Evolutionary conservation across 805 yeast genomes (phyloP).

Genomic region (Millerozyma miso): DNA sequence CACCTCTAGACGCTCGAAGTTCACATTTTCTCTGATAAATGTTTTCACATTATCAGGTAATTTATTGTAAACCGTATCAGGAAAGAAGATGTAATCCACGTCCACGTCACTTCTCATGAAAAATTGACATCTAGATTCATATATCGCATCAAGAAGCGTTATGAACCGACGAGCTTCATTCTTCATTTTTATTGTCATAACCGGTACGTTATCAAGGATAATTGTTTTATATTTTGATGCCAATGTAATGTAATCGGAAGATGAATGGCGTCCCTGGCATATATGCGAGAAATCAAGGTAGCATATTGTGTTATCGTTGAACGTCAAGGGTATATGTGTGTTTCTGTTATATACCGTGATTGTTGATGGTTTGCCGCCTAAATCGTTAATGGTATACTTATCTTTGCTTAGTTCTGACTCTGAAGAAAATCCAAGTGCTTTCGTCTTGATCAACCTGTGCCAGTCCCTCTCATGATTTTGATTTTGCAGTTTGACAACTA

Average conservation of each 20-base stretch:
- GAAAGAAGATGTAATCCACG: slow-evolving; percentile 58
- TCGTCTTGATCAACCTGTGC: slow-evolving; percentile 25
- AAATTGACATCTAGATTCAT: slow-evolving; percentile 64
- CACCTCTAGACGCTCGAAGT: slow-evolving; percentile 38
- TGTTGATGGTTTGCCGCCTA: slow-evolving; percentile 19
- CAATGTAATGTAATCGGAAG: slow-evolving; percentile 67
- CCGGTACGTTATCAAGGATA: slow-evolving; percentile 58
- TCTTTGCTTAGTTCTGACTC: slow-evolving; percentile 4
- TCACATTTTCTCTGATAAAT: slow-evolving; percentile 15
- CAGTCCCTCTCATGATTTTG: slow-evolving; percentile 26
- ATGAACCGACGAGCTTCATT: slow-evolving; percentile 69
- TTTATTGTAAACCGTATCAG: slow-evolving; percentile 31
- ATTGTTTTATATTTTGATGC: slow-evolving; percentile 58
- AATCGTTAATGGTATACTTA: slow-evolving; percentile 4
- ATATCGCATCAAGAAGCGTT: slow-evolving; percentile 62
- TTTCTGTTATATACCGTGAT: slow-evolving; percentile 56
- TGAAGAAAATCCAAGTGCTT: slow-evolving; percentile 13
- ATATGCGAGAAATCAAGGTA: slow-evolving; percentile 49
- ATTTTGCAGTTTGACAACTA: slow-evolving; percentile 25
- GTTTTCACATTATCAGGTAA: slow-evolving; percentile 10
- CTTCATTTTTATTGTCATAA: slow-evolving; percentile 50
- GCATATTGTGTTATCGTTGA: slow-evolving; percentile 34
- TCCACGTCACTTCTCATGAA: slow-evolving; percentile 46
- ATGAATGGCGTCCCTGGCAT: slow-evolving; percentile 54
- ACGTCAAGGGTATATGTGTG: slow-evolving; percentile 43